These are phyloP conservation scores for Alternaria arborescens DNA, from an alignment of 2,329 filamentous ascomycete species.

Conservation along the genomic window DNA sequence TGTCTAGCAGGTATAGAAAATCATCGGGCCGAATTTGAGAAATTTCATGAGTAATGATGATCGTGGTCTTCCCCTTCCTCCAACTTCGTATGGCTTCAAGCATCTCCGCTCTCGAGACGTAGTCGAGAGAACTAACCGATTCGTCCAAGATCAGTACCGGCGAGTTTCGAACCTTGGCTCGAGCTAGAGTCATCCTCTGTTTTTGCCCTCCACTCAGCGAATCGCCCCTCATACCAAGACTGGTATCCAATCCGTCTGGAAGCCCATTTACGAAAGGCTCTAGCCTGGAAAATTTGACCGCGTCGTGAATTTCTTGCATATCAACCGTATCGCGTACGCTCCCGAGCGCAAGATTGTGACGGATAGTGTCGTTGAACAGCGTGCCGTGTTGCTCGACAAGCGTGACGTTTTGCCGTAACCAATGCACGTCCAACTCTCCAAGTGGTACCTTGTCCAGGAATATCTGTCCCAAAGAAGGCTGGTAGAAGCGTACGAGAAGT, in stretches of 20 bases:
- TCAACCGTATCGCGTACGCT: constrained; percentile 61
- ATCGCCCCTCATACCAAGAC: constrained; percentile 73
- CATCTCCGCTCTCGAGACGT: constrained; percentile 71
- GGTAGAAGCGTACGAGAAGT: constrained; percentile 80
- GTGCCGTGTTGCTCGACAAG: constrained; percentile 83
- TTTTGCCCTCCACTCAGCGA: constrained; percentile 84
- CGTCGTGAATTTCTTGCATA: constrained; percentile 65
- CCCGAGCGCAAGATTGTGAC: constrained; percentile 80
- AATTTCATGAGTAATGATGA: constrained; percentile 92
- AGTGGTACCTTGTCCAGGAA: constrained; percentile 72
- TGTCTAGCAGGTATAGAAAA: constrained; percentile 81
- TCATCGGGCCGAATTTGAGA: constrained; percentile 76
- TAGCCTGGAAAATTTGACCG: constrained; percentile 74
- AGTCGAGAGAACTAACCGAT: constrained; percentile 84
- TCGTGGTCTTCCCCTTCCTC: constrained; percentile 83
- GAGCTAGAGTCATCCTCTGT: constrained; percentile 81
- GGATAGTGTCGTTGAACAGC: constrained; percentile 82
- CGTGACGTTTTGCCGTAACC: constrained; percentile 80
- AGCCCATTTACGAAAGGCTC: constrained; percentile 72
- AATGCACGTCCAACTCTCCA: constrained; percentile 68
- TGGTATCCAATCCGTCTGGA: constrained; percentile 75
- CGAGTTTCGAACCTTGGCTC: constrained; percentile 78
- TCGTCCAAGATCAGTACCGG: constrained; percentile 88
- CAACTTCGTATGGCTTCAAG: constrained; percentile 80
- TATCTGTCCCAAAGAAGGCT: constrained; percentile 70